Base-by-base conservation (phyloP, 2,329 filamentous ascomycete genomes). In the Verticillium klebahnii region DNA sequence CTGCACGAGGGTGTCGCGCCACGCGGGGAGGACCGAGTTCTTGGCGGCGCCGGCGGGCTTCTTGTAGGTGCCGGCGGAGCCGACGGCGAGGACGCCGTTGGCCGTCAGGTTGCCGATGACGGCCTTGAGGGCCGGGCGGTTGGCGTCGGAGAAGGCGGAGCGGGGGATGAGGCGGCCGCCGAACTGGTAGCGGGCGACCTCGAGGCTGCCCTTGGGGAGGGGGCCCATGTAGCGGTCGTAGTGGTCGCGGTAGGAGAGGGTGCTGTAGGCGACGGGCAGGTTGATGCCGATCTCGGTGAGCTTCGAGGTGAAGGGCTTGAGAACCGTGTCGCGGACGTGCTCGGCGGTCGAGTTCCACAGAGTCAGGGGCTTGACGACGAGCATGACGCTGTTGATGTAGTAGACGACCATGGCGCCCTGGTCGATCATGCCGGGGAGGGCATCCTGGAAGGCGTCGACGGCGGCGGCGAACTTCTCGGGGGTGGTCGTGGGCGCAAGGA, bases 401-500 rank as follows among this genome's bases (percentile, higher is more conserved):
- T 80, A 85, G 14, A 80, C 72, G 31, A 74, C 70, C 71, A 79
- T 81, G n/a, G 76, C 75, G 8, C 84, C 84, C 1, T 77, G 72
- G 62, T 83, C 82, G 9, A 82, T 75, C 62, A 84, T 77, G 2
- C 68, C 70, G 2, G 81, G 78, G 0, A 85, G 74, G 39, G 69
- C 63, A 14, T 69, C n/a, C 66, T 69, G 45, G 66, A 82, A 86
- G 12, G 73, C 72, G 1, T 72, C 70, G 15, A 87, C 74, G 1
- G 77, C 79, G 50, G 76, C 67, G 66, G 79, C 86, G 72, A 81
- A 87, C 0, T 68, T 72, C 31, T 82, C 77, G 23, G 64, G 66
- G 5, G 61, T 62, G 31, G 64, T 66, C 32, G 57, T 56, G 3
- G 63, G 62, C 4, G 62, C 58, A 2, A 65, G 63, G 15, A 85